phyloP scores from a whole-genome alignment of 192 early-diverging fungal species.

The Entomortierella parvispora region DNA sequence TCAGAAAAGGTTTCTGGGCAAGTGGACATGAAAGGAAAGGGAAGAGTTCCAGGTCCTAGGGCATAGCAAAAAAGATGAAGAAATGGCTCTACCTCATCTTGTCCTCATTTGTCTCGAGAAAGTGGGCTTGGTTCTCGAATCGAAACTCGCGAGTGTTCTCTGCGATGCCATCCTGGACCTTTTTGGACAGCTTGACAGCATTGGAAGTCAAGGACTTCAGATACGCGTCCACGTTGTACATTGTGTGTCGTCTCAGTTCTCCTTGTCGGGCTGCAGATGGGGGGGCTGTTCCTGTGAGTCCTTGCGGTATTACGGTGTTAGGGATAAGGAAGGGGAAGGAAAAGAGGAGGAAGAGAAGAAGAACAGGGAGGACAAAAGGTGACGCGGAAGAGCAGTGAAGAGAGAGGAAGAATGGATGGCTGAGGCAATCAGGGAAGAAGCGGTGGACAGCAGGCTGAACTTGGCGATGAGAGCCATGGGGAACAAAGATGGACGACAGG shows the following conservation, averaged over 20 bases:
- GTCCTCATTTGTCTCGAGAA: constrained; percentile 93
- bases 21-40: too few relatives aligned
- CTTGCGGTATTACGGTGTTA: neutral
- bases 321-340: neutral
- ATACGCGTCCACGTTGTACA: constrained; percentile 52
- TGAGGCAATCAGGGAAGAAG: too few relatives aligned
- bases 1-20: neutral
- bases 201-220: constrained; percentile 75
- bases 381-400: neutral
- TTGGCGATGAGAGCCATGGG: too few relatives aligned
- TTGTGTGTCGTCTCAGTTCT: neutral
- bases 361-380: neutral
- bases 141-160: constrained; percentile 91
- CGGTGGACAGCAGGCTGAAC: too few relatives aligned
- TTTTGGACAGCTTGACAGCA: constrained; percentile 82
- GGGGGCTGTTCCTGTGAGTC: neutral
- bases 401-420: neutral
- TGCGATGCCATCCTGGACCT: constrained; percentile 84
- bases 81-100: constrained; percentile 63
- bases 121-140: constrained; percentile 74
- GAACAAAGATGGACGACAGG: too few relatives aligned
- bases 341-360: constrained; percentile 5
- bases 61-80: too few relatives aligned
- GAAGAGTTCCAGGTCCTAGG: too few relatives aligned
- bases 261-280: neutral